A percentile compares a stretch with the other conserved stretches of the same genome.
Conservation (phyloP, 2,329 filamentous ascomycete genomes). For the Celoporthe dispersa region DNA sequence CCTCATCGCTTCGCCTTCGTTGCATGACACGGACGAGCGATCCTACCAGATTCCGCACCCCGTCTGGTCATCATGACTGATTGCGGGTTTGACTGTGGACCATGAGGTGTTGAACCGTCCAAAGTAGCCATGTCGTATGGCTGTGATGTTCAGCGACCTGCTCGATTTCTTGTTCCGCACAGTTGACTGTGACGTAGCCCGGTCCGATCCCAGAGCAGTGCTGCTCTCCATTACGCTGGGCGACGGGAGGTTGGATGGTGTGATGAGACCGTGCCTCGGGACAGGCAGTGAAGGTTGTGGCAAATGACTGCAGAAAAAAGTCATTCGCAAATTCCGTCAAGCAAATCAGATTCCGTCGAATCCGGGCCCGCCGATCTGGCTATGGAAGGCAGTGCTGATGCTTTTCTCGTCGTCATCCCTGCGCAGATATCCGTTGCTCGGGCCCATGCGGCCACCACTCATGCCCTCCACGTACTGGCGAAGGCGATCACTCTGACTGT, state of each 20-base stretch:
- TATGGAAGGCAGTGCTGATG: conserved; percentile 94
- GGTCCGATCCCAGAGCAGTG: conserved; percentile 10
- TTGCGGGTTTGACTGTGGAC: not conserved
- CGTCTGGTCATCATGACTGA: conserved; percentile 12
- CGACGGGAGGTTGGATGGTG: conserved; percentile 17
- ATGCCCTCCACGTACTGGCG: conserved; percentile 89
- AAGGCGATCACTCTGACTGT: conserved; percentile 85
- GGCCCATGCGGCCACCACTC: conserved; percentile 67
- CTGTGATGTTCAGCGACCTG: conserved; percentile 1
- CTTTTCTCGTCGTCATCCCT: conserved; percentile 94
- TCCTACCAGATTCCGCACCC: conserved; percentile 6
- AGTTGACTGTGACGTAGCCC: conserved; percentile 12
- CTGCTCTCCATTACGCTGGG: conserved; percentile 15
- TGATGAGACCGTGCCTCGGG: conserved; percentile 7
- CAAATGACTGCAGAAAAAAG: conserved; percentile 18
- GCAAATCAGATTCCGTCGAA: conserved; percentile 49
- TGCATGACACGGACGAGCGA: not conserved
- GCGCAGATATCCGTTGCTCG: conserved; percentile 70
- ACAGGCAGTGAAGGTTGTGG: conserved; percentile 15
- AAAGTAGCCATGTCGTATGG: not conserved
- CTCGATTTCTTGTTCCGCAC: conserved; percentile 10
- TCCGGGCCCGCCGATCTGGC: conserved; percentile 74
- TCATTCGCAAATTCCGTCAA: conserved; percentile 32
- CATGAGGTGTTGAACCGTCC: not conserved
- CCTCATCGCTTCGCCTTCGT: not conserved